Evolutionary conservation across 768 basidiomycete genomes (phyloP), one percentile per base, ranked within the genome.

Genomic region (Macrolepiota fuliginosa): DNA sequence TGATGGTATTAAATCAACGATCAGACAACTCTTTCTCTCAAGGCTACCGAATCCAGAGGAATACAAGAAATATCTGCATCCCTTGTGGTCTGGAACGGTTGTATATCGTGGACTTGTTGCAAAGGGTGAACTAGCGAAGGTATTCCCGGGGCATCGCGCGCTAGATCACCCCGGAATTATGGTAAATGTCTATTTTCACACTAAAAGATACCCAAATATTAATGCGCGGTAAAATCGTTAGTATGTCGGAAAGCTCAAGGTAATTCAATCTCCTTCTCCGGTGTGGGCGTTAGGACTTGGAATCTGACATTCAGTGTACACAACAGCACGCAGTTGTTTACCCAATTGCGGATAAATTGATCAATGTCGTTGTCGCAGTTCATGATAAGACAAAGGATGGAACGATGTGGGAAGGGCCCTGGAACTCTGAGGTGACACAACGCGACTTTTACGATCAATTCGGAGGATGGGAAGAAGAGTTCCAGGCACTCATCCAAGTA

Each of bases 321-420:
- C 11, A 4, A 12, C 51, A 85, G 84, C 76, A 79, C 66, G 57
- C 81, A 19, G 70, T 84, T 6, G 73, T 71, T 1, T 84, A 84
- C 69, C 76, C 82, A 0, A 77, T 85, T 12, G 76, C 81, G 1
- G 81, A 80, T n/a, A 72, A 71, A 53, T 68, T 74, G n/a, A 70
- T 86, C 58, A 86, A 83, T 62, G 67, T 84, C 29, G 81, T 74
- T 12, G 79, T 74, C 3, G 77, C 80, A 53, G 72, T 19, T 22
- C 61, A 62, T 35, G 63, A 63, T 17, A 59, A 55, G 7, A 36
- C 61, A 4, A 32, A 7, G 29, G 63, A 62, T 15, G 60, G 63
- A 13, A 63, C 67, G 9, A 40, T 42, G 3, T 68, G 63, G 54
- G 58, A 60, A n/a, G 67, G 67, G 4, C 63, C 63, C 9, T 66